Percentiles rank a stretch among this genome's conserved stretches.
Evolutionary conservation across 2,329 filamentous ascomycete genomes (phyloP).

Genomic region (Chaetomiaceae sp.): DNA sequence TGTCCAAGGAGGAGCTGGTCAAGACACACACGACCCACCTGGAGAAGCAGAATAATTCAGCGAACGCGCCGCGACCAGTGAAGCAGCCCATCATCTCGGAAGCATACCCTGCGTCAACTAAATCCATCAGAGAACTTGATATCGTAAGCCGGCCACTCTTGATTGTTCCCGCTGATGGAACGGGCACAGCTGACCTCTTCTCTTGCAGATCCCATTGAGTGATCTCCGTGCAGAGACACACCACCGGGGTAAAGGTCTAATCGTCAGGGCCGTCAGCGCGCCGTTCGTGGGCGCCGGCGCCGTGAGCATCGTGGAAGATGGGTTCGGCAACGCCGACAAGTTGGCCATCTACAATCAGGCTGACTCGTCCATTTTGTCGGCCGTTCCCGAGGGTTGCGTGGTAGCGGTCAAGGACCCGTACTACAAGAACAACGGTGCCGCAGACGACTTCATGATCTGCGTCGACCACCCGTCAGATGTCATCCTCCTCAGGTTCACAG

Average conservation of each 20-base stretch:
- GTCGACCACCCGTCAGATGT: conserved; percentile 33
- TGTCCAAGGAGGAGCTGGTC: conserved; percentile 23
- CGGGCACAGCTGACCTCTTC: not conserved
- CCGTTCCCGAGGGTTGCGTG: conserved; percentile 28
- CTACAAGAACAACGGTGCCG: conserved; percentile 28
- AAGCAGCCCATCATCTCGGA: conserved; percentile 26
- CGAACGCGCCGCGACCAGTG: conserved; percentile 25
- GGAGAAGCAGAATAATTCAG: conserved; percentile 22
- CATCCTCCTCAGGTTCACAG: conserved; percentile 27
- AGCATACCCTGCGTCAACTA: conserved; percentile 26
- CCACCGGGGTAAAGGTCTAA: conserved; percentile 29
- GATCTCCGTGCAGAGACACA: conserved; percentile 30
- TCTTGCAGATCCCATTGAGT: conserved; percentile 25
- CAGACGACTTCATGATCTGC: conserved; percentile 30
- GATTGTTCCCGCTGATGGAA: not conserved
- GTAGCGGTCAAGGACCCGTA: conserved; percentile 34
- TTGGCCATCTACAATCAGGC: conserved; percentile 34
- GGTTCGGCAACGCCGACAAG: conserved; percentile 32
- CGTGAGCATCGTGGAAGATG: conserved; percentile 33
- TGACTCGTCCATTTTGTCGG: conserved; percentile 30
- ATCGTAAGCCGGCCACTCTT: conserved; percentile 16
- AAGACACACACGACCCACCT: conserved; percentile 23
- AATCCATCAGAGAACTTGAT: conserved; percentile 26
- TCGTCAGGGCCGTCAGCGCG: conserved; percentile 28
- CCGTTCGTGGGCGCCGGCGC: conserved; percentile 31